Evolutionary conservation across 441 rosid species (phyloP), one percentile per base, ranked within the genome.

Genomic region (Omphalea diandra): DNA sequence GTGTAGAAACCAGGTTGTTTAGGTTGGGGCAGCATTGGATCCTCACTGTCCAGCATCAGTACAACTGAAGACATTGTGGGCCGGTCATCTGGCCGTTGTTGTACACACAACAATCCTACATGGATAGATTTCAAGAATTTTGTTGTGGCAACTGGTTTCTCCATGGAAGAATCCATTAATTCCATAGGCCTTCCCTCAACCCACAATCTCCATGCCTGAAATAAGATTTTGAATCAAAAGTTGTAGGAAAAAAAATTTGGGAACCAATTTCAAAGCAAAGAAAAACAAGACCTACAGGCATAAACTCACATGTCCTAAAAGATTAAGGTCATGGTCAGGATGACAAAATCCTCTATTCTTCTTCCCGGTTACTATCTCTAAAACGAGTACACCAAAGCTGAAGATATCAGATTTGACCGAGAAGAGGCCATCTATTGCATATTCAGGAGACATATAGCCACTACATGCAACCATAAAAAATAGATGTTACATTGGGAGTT

Each of bases 161-260:
- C 40, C 73, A 85, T 71, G 18, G 65, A 10, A 31, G 59, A 32
- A 59, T 84, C 88, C 27, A 78, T 31, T 35, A 87, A 18, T 57
- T 83, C 72, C 32, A 63, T 14, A 14, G 74, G 79, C 46, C 68
- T 72, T 2, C 68, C 79, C 7, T 82, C 81, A 11, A 43, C 73
- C 89, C 82, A 84, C 74, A 82, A 60, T 40, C 75, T 81, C 88
- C 91, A 87, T 17, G 87, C 87, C 88, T 78, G 55, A 67, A 52
- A 60, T 50, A 15, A 41, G n/a, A 0, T 9, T 67, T 41, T 15
- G 33, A 15, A 36, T 53, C 2, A 40, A 36, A 29, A n/a, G 7
- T 15, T 17, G 7, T 17, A 0, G 20, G 11, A 49, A n/a, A 12
- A 50, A 24, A 50, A 33, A n/a, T n/a, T 2, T 7, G 7, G n/a